These are phyloP conservation scores for Liriodendron chinense DNA, from an alignment of 164 flowering plant genomes.

Conservation along the genomic window DNA sequence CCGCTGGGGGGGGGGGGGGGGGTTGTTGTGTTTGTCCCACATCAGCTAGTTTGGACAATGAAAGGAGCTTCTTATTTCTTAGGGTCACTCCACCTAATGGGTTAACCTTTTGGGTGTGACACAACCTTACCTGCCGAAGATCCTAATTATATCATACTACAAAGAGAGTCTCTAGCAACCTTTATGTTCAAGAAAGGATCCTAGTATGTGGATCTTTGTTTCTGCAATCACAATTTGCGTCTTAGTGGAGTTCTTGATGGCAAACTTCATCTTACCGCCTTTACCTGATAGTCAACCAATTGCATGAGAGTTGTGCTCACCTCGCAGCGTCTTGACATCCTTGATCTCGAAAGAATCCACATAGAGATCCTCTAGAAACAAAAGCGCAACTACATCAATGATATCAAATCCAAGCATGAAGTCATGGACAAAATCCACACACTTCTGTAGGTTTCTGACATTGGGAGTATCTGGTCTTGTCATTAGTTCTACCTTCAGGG, in stretches of 20 bases:
- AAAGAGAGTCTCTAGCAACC: conserved; percentile 36
- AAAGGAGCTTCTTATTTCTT: no score
- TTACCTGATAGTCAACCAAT: conserved; percentile 38
- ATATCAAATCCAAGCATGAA: conserved; percentile 41
- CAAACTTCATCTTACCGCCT: conserved; percentile 38
- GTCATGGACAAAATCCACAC: conserved; percentile 36
- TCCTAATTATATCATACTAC: conserved; percentile 37
- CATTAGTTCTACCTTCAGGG: conserved; percentile 32
- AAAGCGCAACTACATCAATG: conserved; percentile 27
- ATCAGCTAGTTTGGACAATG: no score
- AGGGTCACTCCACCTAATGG: no score
- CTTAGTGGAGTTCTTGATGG: conserved; percentile 33
- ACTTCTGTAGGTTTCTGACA: conserved; percentile 31
- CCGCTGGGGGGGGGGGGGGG: no score
- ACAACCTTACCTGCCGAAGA: conserved; percentile 42
- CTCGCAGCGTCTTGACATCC: conserved; percentile 36
- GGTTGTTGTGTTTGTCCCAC: no score
- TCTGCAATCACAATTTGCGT: conserved; percentile 31
- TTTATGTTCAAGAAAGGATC: conserved; percentile 33
- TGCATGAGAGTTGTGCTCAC: conserved; percentile 37
- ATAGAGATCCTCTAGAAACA: conserved; percentile 33
- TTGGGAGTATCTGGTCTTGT: conserved; percentile 35
- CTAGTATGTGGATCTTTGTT: conserved; percentile 35
- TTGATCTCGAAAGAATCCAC: conserved; percentile 39
- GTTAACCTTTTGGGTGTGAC: no score